Evolutionary conservation across 2,329 filamentous ascomycete species (phyloP).

Genomic region (Fusarium vanettenii): DNA sequence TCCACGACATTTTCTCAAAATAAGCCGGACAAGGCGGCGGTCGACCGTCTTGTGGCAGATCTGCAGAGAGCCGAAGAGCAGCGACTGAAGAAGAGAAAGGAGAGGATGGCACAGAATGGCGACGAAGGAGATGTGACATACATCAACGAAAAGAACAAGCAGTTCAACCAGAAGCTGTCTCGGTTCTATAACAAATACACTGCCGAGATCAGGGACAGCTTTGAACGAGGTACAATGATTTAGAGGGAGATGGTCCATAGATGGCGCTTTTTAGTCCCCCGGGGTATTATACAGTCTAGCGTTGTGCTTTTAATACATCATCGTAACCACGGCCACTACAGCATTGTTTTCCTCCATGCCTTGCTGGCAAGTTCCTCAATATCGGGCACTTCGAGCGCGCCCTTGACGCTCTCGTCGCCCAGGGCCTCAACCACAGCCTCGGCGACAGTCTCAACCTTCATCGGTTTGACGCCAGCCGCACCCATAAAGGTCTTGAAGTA

Average conservation of each 20-base stretch:
- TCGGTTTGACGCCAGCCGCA: conserved; percentile 83
- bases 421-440: conserved; percentile 92
- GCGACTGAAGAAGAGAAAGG: conserved; percentile 85
- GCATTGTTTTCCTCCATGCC: conserved; percentile 91
- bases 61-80: conserved; percentile 89
- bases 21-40: conserved; percentile 85
- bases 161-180: conserved; percentile 97
- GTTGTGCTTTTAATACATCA: conserved; percentile 34
- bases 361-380: conserved; percentile 85
- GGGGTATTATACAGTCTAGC: conserved; percentile 50
- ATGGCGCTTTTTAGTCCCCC: conserved; percentile 27
- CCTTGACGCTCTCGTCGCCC: conserved; percentile 76
- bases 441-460: conserved; percentile 88
- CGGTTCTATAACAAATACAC: conserved; percentile 99
- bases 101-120: conserved; percentile 80
- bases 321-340: conserved; percentile 60
- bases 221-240: conserved; percentile 97
- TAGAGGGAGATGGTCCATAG: conserved; percentile 53
- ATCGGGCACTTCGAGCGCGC: conserved; percentile 80
- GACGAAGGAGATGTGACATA: conserved; percentile 95
- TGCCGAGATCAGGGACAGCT: conserved; percentile 94
- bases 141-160: conserved; percentile 99
- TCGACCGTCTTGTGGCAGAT: conserved; percentile 89
- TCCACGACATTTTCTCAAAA: conserved; percentile 84
- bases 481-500: conserved; percentile 82